Percentiles rank a stretch among this genome's conserved stretches.
phyloP scores from a whole-genome alignment of 2,329 filamentous ascomycete species.

The Colletotrichum costaricense region DNA sequence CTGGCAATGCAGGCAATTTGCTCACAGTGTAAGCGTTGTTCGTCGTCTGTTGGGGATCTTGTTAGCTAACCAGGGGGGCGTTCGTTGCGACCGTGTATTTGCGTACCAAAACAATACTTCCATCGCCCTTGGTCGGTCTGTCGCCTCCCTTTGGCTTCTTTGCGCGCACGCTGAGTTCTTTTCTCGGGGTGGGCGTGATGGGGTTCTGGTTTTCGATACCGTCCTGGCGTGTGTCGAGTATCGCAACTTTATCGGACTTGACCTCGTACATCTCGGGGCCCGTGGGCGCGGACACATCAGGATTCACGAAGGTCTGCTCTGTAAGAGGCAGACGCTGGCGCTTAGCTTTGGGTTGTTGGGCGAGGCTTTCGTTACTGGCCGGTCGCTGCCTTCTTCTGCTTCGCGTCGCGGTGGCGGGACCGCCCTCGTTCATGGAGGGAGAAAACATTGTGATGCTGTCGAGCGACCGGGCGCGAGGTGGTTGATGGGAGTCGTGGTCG shows the following conservation, averaged over 20 bases:
- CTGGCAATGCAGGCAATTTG: constrained; percentile 85
- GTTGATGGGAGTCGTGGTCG: neutral
- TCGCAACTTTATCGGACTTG: constrained; percentile 63
- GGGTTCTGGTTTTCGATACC: constrained; percentile 55
- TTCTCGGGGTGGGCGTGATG: constrained; percentile 49
- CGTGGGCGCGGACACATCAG: constrained; percentile 48
- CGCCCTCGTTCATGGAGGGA: constrained; percentile 61
- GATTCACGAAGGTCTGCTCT: constrained; percentile 67
- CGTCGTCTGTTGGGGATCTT: constrained; percentile 69
- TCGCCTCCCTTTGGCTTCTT: constrained; percentile 74
- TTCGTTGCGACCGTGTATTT: constrained; percentile 15
- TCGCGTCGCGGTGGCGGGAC: constrained; percentile 67
- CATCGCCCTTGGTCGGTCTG: constrained; percentile 74
- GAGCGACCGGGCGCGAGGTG: constrained; percentile 30
- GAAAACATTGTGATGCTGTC: constrained; percentile 66
- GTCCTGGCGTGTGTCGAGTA: constrained; percentile 58
- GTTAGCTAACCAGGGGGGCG: constrained; percentile 18
- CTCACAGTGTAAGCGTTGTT: constrained; percentile 88
- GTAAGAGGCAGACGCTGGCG: constrained; percentile 68
- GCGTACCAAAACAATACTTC: constrained; percentile 73
- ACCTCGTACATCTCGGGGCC: constrained; percentile 66
- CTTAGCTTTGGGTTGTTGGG: constrained; percentile 72
- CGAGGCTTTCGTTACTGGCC: constrained; percentile 63
- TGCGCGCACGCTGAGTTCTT: constrained; percentile 68
- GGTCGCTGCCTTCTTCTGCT: constrained; percentile 72